Conservation (phyloP, 176 grass and related monocot species). For the Otatea glauca region DNA sequence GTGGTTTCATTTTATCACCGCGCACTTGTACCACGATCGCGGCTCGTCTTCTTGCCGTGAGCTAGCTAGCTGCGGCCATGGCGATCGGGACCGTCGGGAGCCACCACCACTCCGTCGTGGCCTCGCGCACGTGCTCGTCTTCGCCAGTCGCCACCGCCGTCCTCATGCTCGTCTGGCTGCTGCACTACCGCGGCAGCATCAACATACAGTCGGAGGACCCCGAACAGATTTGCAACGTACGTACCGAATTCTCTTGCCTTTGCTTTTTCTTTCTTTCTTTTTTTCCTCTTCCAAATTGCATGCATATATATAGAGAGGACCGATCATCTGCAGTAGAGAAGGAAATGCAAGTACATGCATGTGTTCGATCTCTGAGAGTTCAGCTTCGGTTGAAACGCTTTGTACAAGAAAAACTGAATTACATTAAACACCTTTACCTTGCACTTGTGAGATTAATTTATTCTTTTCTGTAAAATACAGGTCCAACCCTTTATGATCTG, state of each 20-base stretch:
- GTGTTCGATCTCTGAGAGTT: background rate
- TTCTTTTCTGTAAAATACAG: slow-evolving; percentile 28
- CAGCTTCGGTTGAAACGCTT: background rate
- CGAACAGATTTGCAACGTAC: slow-evolving; percentile 75
- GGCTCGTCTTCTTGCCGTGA: background rate
- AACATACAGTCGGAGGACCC: slow-evolving; percentile 74
- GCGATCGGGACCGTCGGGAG: slow-evolving; percentile 48
- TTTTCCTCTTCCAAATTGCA: background rate
- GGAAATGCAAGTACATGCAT: background rate
- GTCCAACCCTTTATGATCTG: slow-evolving; percentile 90
- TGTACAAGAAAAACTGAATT: background rate
- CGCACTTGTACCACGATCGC: background rate
- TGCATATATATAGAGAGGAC: no score
- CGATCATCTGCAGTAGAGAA: no score
- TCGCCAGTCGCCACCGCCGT: slow-evolving; percentile 62
- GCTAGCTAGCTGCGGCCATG: slow-evolving; percentile 34
- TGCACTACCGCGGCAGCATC: slow-evolving; percentile 77
- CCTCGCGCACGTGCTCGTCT: slow-evolving; percentile 64
- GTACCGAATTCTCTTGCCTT: background rate
- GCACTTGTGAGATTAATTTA: background rate
- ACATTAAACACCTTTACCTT: background rate
- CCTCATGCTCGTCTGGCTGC: slow-evolving; percentile 89
- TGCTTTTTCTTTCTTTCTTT: background rate
- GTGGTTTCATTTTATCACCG: no score
- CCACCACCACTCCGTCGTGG: slow-evolving; percentile 35